phyloP scores from a whole-genome alignment of 2,329 filamentous ascomycete genomes.

The Sclerotiophoma versabilis region DNA sequence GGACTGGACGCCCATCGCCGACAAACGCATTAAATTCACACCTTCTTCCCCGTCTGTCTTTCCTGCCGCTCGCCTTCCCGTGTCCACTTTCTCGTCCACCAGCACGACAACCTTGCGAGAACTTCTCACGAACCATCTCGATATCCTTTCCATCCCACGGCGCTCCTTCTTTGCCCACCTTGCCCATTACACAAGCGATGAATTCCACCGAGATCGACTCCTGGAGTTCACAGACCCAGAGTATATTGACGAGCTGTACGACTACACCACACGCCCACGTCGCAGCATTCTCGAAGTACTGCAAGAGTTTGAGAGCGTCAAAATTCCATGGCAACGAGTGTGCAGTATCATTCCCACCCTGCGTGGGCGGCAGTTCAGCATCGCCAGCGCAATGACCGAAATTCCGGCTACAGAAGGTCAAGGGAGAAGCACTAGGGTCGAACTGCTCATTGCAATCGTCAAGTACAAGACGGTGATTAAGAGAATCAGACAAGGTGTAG shows the following conservation, averaged over 20 bases:
- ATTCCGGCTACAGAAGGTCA: not conserved
- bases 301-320: conserved; percentile 85
- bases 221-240: conserved; percentile 81
- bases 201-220: conserved; percentile 79
- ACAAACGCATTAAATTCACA: conserved; percentile 67
- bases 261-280: conserved; percentile 90
- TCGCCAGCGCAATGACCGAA: conserved; percentile 72
- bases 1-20: conserved; percentile 77
- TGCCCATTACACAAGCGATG: conserved; percentile 74
- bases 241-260: conserved; percentile 89
- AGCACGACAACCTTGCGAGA: conserved; percentile 70
- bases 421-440: conserved; percentile 59
- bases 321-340: conserved; percentile 76
- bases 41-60: conserved; percentile 38
- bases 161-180: conserved; percentile 84
- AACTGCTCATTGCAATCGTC: conserved; percentile 85
- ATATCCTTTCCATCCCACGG: conserved; percentile 87
- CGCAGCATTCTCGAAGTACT: conserved; percentile 92
- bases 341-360: conserved; percentile 80
- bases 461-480: conserved; percentile 90
- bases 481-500: conserved; percentile 83
- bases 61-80: conserved; percentile 49
- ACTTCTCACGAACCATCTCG: conserved; percentile 81
- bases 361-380: conserved; percentile 91
- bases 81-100: conserved; percentile 49